These are phyloP conservation scores for Protostelium mycophagum DNA, from an alignment of 78 protist species.

Conservation along the genomic window DNA sequence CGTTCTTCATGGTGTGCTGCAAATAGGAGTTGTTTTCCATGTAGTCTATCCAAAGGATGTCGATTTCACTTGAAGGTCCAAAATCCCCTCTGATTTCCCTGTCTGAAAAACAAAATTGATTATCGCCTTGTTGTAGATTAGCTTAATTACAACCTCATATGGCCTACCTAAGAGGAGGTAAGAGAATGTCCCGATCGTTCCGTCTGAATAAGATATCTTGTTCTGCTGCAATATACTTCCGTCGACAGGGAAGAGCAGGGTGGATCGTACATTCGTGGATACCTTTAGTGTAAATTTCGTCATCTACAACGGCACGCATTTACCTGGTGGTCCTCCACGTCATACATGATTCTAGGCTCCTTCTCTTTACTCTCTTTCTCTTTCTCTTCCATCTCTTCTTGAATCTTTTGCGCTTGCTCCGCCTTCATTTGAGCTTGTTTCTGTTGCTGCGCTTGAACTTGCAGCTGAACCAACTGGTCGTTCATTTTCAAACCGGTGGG, in stretches of 20 bases:
- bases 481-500: neutral
- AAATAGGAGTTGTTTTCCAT: neutral
- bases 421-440: neutral
- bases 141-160: too few relatives aligned
- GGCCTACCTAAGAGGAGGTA: too few relatives aligned
- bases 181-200: too few relatives aligned
- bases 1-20: neutral
- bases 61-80: neutral
- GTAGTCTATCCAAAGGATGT: neutral
- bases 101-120: neutral
- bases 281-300: too few relatives aligned
- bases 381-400: neutral
- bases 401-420: neutral
- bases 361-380: neutral
- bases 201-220: neutral
- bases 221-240: neutral
- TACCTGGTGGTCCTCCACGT: neutral
- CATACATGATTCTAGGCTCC: neutral
- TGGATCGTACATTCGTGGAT: too few relatives aligned
- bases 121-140: neutral
- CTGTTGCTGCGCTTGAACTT: neutral
- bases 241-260: neutral
- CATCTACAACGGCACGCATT: too few relatives aligned
- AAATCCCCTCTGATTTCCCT: neutral
- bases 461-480: neutral